phyloP scores from a whole-genome alignment of 2,329 filamentous ascomycete species.

The Pyrenophora teres region DNA sequence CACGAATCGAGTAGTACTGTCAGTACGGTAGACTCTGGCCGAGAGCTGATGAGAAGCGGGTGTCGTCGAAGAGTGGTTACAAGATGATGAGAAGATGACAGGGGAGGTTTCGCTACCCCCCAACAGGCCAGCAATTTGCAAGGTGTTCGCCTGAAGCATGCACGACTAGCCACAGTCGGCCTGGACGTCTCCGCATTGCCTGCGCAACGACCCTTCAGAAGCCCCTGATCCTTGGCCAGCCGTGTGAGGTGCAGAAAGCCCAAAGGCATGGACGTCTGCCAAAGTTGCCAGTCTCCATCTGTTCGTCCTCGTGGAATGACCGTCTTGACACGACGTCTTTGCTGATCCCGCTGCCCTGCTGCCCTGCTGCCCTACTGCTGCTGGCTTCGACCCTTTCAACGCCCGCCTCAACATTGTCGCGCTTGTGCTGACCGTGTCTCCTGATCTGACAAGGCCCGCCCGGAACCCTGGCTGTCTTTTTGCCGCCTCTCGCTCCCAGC shows the following conservation, averaged over 20 bases:
- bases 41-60: constrained; percentile 26
- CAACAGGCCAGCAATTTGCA: constrained; percentile 46
- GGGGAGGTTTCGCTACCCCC: constrained; percentile 39
- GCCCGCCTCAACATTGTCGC: constrained; percentile 28
- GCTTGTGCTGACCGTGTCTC: constrained; percentile 24
- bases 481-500: constrained; percentile 33
- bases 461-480: constrained; percentile 29
- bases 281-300: constrained; percentile 22
- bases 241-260: constrained; percentile 48
- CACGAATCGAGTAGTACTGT: constrained; percentile 19
- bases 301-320: constrained; percentile 42
- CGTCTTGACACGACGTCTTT: constrained; percentile 35
- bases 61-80: constrained; percentile 32
- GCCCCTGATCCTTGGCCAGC: constrained; percentile 48
- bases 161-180: constrained; percentile 46
- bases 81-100: constrained; percentile 31
- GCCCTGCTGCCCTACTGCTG: too few relatives aligned
- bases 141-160: constrained; percentile 46
- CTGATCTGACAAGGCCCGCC: constrained; percentile 28
- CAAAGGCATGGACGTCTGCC: constrained; percentile 47
- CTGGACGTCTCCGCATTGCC: constrained; percentile 49
- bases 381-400: constrained; percentile 25
- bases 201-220: constrained; percentile 46
- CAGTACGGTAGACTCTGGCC: constrained; percentile 9
- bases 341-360: constrained; percentile 22